phyloP scores from a whole-genome alignment of 75 land plant genomes.

The Isoetes taiwanensis region DNA sequence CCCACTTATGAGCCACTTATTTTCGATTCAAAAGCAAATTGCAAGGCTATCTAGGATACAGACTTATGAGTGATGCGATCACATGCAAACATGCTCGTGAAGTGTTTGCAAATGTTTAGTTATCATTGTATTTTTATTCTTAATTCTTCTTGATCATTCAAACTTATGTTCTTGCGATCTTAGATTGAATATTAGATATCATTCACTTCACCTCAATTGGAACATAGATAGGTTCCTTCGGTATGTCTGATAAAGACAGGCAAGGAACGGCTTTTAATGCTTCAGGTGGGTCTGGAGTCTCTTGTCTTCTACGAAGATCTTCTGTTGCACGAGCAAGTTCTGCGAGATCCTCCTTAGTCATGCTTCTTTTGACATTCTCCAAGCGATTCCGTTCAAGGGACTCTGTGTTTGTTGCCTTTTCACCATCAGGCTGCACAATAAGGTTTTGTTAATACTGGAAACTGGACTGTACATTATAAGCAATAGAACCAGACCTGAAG shows the following conservation, averaged over 20 bases:
- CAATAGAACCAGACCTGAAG: constrained; percentile 85
- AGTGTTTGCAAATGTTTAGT: no score
- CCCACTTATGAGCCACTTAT: no score
- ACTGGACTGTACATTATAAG: no score
- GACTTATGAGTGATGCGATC: no score
- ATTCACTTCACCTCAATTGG: constrained; percentile 75
- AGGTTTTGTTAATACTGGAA: no score
- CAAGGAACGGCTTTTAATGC: constrained; percentile 79
- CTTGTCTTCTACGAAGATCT: constrained; percentile 79
- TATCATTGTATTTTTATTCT: no score
- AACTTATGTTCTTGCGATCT: no score
- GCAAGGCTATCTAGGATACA: no score
- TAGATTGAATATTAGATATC: no score
- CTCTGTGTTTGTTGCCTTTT: constrained; percentile 76
- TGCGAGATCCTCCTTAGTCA: constrained; percentile 92
- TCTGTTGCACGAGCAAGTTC: constrained; percentile 82
- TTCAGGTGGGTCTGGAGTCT: constrained; percentile 98
- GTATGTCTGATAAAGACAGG: constrained; percentile 79
- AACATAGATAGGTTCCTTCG: constrained; percentile 62
- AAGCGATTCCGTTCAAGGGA: constrained; percentile 56
- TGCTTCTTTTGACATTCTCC: constrained; percentile 56
- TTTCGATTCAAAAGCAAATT: no score
- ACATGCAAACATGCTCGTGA: no score
- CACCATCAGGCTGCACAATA: constrained; percentile 75
- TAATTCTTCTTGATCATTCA: no score